Percentiles rank a stretch among this genome's conserved stretches.
These are phyloP conservation scores for carrot (Daucus carota) DNA, from an alignment of 129 eudicot genomes.

Conservation along the genomic window DH1_v3.0 NC_030384.2:36880501-36881000, in stretches of 20 bases:
- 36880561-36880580: slow-evolving; percentile 17
- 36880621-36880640: slow-evolving; percentile 30
- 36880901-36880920: not conserved
- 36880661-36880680: slow-evolving; percentile 16
- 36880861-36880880: not conserved
- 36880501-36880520: not conserved
- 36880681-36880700: slow-evolving; percentile 11
- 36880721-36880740: slow-evolving; percentile 65
- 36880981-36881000: not conserved
- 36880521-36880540: slow-evolving; percentile 15
- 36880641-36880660: slow-evolving; percentile 19
- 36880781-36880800: slow-evolving; percentile 30
- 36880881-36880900: not conserved
- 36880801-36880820: not conserved
- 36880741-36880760: slow-evolving; percentile 43
- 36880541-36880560: slow-evolving; percentile 18
- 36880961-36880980: not conserved
- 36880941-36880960: not conserved
- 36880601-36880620: slow-evolving; percentile 26
- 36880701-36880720: slow-evolving; percentile 61
- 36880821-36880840: not conserved
- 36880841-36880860: not conserved
- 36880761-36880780: slow-evolving; percentile 25
- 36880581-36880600: slow-evolving; percentile 24
- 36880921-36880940: not conserved